phyloP scores from a whole-genome alignment of 345 rosid species.

The Salix brachista region DNA sequence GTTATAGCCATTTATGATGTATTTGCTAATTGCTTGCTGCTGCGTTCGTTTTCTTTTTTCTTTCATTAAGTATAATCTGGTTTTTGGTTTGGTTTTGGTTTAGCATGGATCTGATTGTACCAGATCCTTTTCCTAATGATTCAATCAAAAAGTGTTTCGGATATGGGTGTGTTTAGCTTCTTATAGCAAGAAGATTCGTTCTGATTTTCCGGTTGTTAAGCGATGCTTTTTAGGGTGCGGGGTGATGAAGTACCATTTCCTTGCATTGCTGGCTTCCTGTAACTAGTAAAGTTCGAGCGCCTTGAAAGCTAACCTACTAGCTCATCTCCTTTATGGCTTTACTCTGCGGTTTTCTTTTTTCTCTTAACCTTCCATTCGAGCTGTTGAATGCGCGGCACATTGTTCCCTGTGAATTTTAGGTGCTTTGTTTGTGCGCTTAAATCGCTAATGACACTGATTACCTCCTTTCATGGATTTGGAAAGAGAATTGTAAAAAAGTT shows the following conservation, averaged over 20 bases:
- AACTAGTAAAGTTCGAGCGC: neutral
- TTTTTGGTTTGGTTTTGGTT: conserved; percentile 1
- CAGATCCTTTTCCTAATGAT: neutral
- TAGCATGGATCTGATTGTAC: neutral
- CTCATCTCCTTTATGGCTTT: neutral
- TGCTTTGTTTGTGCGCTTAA: neutral
- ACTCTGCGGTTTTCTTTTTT: neutral
- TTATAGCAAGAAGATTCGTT: too few relatives aligned
- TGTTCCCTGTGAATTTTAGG: neutral
- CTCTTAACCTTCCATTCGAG: neutral
- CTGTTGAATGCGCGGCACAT: neutral
- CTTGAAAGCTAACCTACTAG: neutral
- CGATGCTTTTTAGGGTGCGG: neutral
- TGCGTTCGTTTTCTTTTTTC: too few relatives aligned
- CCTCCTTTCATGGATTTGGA: neutral
- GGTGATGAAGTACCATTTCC: neutral
- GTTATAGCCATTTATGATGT: too few relatives aligned
- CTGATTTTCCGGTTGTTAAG: neutral
- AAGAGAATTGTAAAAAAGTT: neutral
- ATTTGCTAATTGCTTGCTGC: too few relatives aligned
- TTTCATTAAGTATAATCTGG: neutral
- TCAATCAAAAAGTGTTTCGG: neutral
- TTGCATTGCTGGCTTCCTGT: neutral
- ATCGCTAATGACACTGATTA: too few relatives aligned
- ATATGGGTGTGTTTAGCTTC: neutral